Evolutionary conservation across 1,139 yeast species (phyloP).

Genomic region (Hansenula sp.): DNA sequence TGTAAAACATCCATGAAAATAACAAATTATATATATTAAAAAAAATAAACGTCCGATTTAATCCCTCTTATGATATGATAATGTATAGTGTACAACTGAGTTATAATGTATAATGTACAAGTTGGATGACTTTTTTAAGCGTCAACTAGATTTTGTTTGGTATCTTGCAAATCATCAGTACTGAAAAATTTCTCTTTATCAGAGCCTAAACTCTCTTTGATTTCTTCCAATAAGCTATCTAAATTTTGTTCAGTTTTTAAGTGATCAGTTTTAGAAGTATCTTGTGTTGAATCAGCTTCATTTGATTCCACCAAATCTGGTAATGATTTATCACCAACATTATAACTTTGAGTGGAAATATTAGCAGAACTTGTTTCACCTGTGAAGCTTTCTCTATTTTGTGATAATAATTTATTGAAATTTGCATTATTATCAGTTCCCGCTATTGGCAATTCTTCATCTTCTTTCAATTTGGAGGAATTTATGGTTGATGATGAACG

Average conservation of each 20-base stretch:
- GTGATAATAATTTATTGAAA: background rate
- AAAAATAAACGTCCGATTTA: background rate
- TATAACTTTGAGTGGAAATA: background rate
- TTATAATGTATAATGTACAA: too few species aligned
- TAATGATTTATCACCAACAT: conserved; percentile 1
- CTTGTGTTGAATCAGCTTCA: conserved; percentile 15
- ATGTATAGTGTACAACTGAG: too few species aligned
- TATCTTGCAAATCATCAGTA: conserved; percentile 2
- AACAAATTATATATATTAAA: too few species aligned
- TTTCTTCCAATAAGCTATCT: conserved; percentile 20
- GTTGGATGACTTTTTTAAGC: background rate
- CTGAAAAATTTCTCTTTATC: conserved; percentile 5
- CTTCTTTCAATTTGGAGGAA: background rate
- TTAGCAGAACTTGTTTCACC: conserved; percentile 5
- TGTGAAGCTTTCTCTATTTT: conserved; percentile 14
- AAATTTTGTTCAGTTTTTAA: conserved; percentile 6
- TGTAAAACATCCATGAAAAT: too few species aligned
- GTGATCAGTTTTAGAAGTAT: conserved; percentile 8
- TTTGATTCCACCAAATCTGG: conserved; percentile 6
- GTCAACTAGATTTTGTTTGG: background rate
- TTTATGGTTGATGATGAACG: conserved; percentile 2
- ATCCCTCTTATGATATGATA: background rate
- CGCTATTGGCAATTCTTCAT: background rate
- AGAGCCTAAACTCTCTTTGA: conserved; percentile 16
- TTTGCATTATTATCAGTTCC: background rate